These are phyloP conservation scores for Thymus quinquecostatus DNA, from an alignment of 257 asterid genomes.

Conservation along the genomic window DNA sequence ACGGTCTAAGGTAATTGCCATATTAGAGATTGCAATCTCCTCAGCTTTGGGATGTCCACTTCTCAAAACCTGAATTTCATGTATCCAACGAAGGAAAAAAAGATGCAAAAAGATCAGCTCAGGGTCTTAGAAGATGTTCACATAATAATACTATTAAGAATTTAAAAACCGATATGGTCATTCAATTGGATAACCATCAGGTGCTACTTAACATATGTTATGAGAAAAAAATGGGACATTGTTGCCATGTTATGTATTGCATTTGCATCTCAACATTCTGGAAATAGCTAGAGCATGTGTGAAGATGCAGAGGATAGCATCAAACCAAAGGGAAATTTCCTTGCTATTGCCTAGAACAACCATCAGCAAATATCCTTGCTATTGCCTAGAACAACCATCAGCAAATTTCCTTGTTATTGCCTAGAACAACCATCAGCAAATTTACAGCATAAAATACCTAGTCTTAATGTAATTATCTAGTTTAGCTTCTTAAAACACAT, in stretches of 20 bases:
- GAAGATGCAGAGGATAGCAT: not conserved
- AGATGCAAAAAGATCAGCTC: conserved; percentile 16
- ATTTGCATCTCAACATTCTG: not conserved
- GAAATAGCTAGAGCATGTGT: conserved; percentile 7
- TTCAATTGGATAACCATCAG: not conserved
- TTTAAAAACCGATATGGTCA: not conserved
- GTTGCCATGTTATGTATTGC: conserved; percentile 11
- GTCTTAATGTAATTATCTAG: not conserved
- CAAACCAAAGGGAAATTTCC: not conserved
- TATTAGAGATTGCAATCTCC: conserved; percentile 71
- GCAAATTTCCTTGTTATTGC: not conserved
- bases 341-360: not conserved
- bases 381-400: no score
- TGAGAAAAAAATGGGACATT: not conserved
- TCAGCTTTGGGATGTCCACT: conserved; percentile 78
- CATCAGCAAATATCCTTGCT: no score
- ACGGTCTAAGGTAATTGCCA: conserved; percentile 78
- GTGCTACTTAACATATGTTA: conserved; percentile 6
- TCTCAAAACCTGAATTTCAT: conserved; percentile 54
- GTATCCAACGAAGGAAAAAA: conserved; percentile 6
- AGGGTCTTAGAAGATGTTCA: conserved; percentile 20
- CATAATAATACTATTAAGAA: conserved; percentile 2
- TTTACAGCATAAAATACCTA: conserved; percentile 1
- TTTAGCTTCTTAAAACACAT: not conserved
- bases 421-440: conserved; percentile 15